Percentiles rank a stretch among this genome's conserved stretches.
These are phyloP conservation scores for Eucalyptus cloeziana DNA, from an alignment of 345 rosid genomes.

Conservation along the genomic window DNA sequence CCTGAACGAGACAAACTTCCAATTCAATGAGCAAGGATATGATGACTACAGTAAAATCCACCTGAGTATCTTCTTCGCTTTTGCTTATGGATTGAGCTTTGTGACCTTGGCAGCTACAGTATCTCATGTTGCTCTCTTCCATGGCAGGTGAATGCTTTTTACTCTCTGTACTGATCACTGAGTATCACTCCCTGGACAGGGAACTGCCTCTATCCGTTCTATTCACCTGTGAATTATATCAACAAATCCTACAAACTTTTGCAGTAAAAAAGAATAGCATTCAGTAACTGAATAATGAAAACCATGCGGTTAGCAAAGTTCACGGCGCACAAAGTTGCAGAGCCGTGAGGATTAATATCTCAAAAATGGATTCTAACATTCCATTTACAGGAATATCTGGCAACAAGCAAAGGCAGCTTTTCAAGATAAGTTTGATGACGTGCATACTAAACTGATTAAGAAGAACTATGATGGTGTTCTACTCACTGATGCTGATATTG, in stretches of 20 bases:
- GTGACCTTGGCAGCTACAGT: constrained; percentile 12
- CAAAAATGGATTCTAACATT: not conserved
- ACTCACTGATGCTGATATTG: not conserved
- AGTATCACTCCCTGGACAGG: not conserved
- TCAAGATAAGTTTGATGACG: constrained; percentile 26
- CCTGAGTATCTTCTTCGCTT: constrained; percentile 15
- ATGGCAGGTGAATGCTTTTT: constrained; percentile 12
- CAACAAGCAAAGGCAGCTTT: constrained; percentile 15
- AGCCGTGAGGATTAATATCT: not conserved
- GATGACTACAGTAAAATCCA: constrained; percentile 24
- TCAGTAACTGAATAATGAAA: not conserved
- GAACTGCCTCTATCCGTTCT: not conserved
- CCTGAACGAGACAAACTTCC: constrained; percentile 11
- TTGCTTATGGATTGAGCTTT: constrained; percentile 23
- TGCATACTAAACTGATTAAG: constrained; percentile 65
- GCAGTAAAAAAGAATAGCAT: not conserved
- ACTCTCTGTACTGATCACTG: not conserved
- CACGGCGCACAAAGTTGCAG: not conserved
- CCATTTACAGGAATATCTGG: constrained; percentile 20
- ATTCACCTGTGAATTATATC: not conserved
- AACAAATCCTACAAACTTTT: not conserved
- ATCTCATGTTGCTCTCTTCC: constrained; percentile 30
- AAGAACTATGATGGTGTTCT: constrained; percentile 35
- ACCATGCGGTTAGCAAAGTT: not conserved
- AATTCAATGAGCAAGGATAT: constrained; percentile 14